phyloP scores from a whole-genome alignment of 768 basidiomycete genomes.

The Pleurotus ostreatus region DNA sequence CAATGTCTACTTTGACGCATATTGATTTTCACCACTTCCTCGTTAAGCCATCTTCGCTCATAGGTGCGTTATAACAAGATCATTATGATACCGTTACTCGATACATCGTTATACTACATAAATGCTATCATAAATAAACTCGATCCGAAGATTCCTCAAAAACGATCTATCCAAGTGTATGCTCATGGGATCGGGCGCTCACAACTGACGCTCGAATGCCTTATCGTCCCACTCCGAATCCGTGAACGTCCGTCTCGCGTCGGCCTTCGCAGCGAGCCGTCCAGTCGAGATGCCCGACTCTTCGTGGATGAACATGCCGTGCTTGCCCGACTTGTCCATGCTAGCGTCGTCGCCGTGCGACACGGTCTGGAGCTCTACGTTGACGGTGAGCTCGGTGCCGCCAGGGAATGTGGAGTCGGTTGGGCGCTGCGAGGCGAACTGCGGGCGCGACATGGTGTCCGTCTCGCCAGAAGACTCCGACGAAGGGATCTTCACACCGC shows the following conservation, averaged over 20 bases:
- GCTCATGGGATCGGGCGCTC: background rate
- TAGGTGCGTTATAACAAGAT: too few species aligned
- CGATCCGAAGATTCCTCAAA: too few species aligned
- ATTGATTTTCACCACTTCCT: too few species aligned
- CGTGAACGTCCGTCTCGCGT: background rate
- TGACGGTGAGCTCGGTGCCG: background rate
- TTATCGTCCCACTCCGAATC: background rate
- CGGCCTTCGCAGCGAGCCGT: background rate
- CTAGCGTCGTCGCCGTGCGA: background rate
- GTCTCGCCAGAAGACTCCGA: background rate
- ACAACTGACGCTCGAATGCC: background rate
- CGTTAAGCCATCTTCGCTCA: too few species aligned
- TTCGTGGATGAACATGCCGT: background rate
- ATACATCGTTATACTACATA: too few species aligned
- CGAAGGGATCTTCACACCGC: background rate
- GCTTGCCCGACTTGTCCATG: background rate
- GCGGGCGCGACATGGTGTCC: background rate
- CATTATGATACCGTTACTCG: too few species aligned
- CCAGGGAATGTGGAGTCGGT: background rate
- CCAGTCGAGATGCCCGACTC: background rate
- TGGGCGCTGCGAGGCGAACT: background rate
- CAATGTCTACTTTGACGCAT: too few species aligned
- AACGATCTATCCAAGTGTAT: too few species aligned
- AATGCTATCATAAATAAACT: too few species aligned
- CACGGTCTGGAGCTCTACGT: conserved; percentile 4